Base-by-base conservation (phyloP, 805 yeast genomes). In the Candida gorgasii region DNA sequence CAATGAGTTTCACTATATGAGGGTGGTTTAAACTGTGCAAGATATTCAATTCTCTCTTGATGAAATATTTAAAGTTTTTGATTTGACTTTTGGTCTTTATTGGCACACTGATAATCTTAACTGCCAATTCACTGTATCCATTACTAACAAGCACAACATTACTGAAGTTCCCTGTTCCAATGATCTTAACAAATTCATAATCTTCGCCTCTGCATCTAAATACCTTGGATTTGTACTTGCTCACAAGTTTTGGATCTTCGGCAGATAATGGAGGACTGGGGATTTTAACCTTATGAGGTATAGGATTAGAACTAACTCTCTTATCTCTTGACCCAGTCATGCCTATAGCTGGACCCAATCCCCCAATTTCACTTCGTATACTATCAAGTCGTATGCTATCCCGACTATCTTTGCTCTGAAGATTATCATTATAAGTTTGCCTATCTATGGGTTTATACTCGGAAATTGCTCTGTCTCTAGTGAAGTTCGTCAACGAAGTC, bases 91-190 rank as follows among this genome's bases (percentile, higher is more conserved):
- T 46, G 17, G 51, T 55, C 4, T 58, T 54, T 12, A 50, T 44
- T 8, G 77, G 76, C n/a, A 70, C 61, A 4, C 58, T 45, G 12
- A 77, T 66, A 13, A 86, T 76, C 59, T 92, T 92, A 27, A 92
- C 75, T 0, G 97, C 97, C 3, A 82, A 83, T 18, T 57, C 42
- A 1, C 44, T 47, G 12, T 45, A 29, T 7, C 13, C 27, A 16
- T 51, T 47, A 29, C 60, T 59, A 5, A 78, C 84, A 12, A 77
- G 53, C 13, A 77, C 71, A 8, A 86, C 93, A 6, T 71, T 73
- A 58, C 89, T 82, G 59, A 85, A 86, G 20, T 81, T 76, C 0
- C 95, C 95, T 15, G 67, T 52, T 1, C 95, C 95, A 4, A 86
- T 67, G 32, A 73, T 45, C 20, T 50, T 46, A 1, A 37, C 48